A percentile compares a stretch with the other conserved stretches of the same genome.
Evolutionary conservation across 805 yeast genomes (phyloP).

Genomic region (Saturnispora quitensis): DNA sequence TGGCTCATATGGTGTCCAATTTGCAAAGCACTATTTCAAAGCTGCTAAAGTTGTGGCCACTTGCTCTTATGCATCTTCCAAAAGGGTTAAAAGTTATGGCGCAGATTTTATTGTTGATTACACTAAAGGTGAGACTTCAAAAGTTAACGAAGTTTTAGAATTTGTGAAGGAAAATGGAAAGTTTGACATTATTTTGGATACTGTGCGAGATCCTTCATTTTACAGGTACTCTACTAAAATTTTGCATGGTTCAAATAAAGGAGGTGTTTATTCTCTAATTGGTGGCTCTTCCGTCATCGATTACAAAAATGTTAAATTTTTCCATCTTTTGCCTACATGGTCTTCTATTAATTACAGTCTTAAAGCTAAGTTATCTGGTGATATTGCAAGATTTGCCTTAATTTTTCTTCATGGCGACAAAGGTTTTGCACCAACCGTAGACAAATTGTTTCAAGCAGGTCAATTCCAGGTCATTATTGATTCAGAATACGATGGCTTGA

Average conservation of each 20-base stretch:
- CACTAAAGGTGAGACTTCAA: constrained; percentile 32
- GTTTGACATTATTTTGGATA: constrained; percentile 58
- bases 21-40: constrained; percentile 40
- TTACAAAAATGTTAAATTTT: constrained; percentile 22
- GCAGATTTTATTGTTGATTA: constrained; percentile 54
- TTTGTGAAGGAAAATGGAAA: constrained; percentile 30
- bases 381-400: constrained; percentile 7
- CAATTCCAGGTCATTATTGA: constrained; percentile 42
- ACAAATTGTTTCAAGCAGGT: constrained; percentile 38
- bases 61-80: constrained; percentile 31
- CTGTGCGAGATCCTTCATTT: constrained; percentile 51
- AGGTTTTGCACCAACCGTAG: constrained; percentile 25
- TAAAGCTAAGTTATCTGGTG: constrained; percentile 13
- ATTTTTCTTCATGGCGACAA: constrained; percentile 6
- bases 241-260: constrained; percentile 38
- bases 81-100: constrained; percentile 31
- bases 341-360: constrained; percentile 11
- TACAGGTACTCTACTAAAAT: constrained; percentile 25
- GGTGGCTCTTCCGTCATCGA: constrained; percentile 45
- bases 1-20: constrained; percentile 46
- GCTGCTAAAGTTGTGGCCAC: constrained; percentile 47
- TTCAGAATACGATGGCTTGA: constrained; percentile 37
- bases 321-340: constrained; percentile 20
- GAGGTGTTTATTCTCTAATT: constrained; percentile 44
- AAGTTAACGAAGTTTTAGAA: constrained; percentile 29